Conservation (phyloP, 371 early-diverging fungal genomes). For the Zancudomyces culisetae region DNA sequence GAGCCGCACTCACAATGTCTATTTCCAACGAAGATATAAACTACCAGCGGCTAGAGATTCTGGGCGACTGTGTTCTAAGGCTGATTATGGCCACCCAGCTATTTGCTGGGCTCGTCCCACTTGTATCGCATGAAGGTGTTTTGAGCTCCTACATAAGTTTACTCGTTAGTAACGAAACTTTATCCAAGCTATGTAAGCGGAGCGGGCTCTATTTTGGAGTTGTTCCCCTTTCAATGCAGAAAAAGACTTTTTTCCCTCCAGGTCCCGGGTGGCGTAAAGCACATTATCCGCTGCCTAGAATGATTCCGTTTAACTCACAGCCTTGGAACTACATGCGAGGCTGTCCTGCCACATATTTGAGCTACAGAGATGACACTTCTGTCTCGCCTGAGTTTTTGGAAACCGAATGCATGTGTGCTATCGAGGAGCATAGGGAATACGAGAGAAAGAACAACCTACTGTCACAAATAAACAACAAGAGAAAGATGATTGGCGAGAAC, state of each 20-base stretch:
- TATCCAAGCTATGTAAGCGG: constrained; percentile 32
- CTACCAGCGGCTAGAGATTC: constrained; percentile 87
- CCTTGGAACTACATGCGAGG: not conserved
- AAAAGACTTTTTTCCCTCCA: not conserved
- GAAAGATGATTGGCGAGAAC: too few relatives aligned
- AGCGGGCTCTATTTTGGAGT: not conserved
- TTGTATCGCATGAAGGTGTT: constrained; percentile 60
- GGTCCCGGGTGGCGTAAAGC: not conserved
- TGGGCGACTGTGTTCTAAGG: constrained; percentile 92
- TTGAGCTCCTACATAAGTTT: constrained; percentile 46
- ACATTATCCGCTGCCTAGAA: not conserved
- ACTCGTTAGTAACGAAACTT: constrained; percentile 54
- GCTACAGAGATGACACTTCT: too few relatives aligned
- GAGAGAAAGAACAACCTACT: too few relatives aligned
- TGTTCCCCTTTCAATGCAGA: not conserved
- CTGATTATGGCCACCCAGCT: constrained; percentile 53
- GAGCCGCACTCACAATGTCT: constrained; percentile 56
- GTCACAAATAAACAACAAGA: too few relatives aligned
- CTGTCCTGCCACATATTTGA: too few relatives aligned
- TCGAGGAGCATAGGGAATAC: too few relatives aligned
- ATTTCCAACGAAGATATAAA: constrained; percentile 43
- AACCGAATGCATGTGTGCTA: too few relatives aligned
- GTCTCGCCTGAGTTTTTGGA: too few relatives aligned
- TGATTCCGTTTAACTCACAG: not conserved
- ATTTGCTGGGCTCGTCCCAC: constrained; percentile 39